Conservation (phyloP, 2,329 filamentous ascomycete genomes). For the Annulohypoxylon truncatum region DNA sequence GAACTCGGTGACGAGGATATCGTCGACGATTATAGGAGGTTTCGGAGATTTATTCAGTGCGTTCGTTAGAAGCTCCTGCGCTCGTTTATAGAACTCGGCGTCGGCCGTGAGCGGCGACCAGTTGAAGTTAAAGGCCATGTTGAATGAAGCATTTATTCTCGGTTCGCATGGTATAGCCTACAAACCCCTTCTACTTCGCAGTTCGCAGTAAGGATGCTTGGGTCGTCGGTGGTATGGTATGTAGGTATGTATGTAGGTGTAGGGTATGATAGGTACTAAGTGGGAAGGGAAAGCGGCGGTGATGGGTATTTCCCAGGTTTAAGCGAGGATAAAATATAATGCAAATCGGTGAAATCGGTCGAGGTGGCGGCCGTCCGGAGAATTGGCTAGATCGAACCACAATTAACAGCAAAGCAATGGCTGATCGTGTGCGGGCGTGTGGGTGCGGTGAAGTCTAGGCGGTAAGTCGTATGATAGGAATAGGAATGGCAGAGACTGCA, state of each 20-base stretch:
- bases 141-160: constrained; percentile 56
- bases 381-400: constrained; percentile 37
- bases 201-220: background rate
- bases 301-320: constrained; percentile 15
- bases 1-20: constrained; percentile 97
- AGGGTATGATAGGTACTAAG: constrained; percentile 11
- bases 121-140: constrained; percentile 99
- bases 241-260: background rate
- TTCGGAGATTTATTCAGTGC: constrained; percentile 98
- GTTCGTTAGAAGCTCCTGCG: constrained; percentile 91
- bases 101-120: constrained; percentile 99
- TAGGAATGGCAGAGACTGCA: constrained; percentile 14
- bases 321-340: constrained; percentile 36
- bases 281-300: constrained; percentile 13
- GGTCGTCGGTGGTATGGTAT: background rate
- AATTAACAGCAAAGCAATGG: constrained; percentile 34
- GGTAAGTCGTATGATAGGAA: constrained; percentile 35
- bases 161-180: constrained; percentile 32
- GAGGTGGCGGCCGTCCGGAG: constrained; percentile 29
- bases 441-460: constrained; percentile 27
- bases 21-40: constrained; percentile 98
- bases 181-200: background rate
- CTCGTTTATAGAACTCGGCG: constrained; percentile 87
- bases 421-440: constrained; percentile 35
- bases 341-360: constrained; percentile 33